Conservation (phyloP, 768 basidiomycete species). For the Termitomyces sp. region DNA sequence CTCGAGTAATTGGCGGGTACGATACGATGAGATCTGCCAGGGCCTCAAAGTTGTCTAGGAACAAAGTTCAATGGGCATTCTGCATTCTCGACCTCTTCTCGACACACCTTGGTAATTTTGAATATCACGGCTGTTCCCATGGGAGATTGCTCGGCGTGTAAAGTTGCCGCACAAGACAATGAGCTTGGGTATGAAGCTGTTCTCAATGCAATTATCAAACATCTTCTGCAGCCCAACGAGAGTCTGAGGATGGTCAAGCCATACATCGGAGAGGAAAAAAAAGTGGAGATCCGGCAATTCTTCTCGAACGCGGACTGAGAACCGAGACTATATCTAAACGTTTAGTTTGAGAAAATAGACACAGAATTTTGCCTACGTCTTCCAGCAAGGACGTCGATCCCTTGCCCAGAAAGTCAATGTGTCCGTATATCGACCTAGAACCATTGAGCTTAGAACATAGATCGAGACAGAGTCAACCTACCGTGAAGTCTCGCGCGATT, state of each 20-base stretch:
- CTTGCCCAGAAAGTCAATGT: constrained; percentile 95
- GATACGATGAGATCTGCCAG: constrained; percentile 80
- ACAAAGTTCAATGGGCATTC: background rate
- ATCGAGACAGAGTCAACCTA: constrained; percentile 24
- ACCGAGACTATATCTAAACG: constrained; percentile 46
- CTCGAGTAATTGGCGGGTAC: constrained; percentile 70
- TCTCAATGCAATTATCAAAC: constrained; percentile 87
- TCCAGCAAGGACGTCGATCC: constrained; percentile 87
- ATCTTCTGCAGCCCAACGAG: constrained; percentile 74
- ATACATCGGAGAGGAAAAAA: constrained; percentile 93
- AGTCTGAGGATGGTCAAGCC: constrained; percentile 87
- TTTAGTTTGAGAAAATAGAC: constrained; percentile 1
- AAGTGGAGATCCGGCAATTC: constrained; percentile 78
- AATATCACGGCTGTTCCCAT: constrained; percentile 73
- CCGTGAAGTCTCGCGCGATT: constrained; percentile 81
- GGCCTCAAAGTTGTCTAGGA: constrained; percentile 76
- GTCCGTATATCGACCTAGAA: constrained; percentile 84
- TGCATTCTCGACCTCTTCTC: background rate
- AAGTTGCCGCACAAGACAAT: constrained; percentile 96
- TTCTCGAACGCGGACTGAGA: constrained; percentile 53
- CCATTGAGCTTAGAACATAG: constrained; percentile 6
- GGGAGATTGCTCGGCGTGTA: constrained; percentile 72
- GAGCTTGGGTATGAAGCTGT: constrained; percentile 79
- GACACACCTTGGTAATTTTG: constrained; percentile 79
- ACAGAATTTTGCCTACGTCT: constrained; percentile 54